phyloP scores from a whole-genome alignment of 2,329 filamentous ascomycete genomes.

The Cercospora zeina region DNA sequence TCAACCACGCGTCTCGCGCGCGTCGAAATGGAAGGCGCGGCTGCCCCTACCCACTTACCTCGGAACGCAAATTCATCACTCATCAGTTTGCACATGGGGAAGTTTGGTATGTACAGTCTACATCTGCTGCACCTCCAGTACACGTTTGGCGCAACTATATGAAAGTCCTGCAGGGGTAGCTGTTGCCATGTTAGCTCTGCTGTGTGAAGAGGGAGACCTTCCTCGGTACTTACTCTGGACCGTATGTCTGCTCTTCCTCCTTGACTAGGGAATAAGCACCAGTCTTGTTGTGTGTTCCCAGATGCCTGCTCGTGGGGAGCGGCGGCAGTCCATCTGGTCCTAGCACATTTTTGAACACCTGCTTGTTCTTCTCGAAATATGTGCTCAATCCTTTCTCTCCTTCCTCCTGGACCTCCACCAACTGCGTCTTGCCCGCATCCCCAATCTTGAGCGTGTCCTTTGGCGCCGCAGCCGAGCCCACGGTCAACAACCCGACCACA shows the following conservation, averaged over 20 bases:
- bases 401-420: slow-evolving; percentile 74
- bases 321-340: slow-evolving; percentile 80
- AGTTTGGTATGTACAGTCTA: slow-evolving; percentile 22
- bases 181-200: slow-evolving; percentile 32
- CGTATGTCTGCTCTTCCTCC: slow-evolving; percentile 72
- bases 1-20: background rate
- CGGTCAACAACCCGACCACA: slow-evolving; percentile 77
- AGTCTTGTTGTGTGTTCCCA: slow-evolving; percentile 41
- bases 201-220: background rate
- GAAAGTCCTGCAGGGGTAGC: slow-evolving; percentile 52
- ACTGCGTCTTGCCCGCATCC: slow-evolving; percentile 68
- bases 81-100: background rate
- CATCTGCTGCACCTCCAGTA: background rate
- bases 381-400: slow-evolving; percentile 71
- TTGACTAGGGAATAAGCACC: slow-evolving; percentile 70
- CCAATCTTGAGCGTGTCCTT: slow-evolving; percentile 73
- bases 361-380: slow-evolving; percentile 68
- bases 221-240: slow-evolving; percentile 40
- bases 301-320: slow-evolving; percentile 71
- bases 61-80: background rate
- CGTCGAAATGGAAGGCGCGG: background rate
- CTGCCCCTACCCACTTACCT: slow-evolving; percentile 6
- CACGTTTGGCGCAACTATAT: slow-evolving; percentile 23
- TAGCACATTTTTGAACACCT: slow-evolving; percentile 59
- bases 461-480: slow-evolving; percentile 78